phyloP scores from a whole-genome alignment of 2,329 filamentous ascomycete genomes.

The Pseudocercospora musae region DNA sequence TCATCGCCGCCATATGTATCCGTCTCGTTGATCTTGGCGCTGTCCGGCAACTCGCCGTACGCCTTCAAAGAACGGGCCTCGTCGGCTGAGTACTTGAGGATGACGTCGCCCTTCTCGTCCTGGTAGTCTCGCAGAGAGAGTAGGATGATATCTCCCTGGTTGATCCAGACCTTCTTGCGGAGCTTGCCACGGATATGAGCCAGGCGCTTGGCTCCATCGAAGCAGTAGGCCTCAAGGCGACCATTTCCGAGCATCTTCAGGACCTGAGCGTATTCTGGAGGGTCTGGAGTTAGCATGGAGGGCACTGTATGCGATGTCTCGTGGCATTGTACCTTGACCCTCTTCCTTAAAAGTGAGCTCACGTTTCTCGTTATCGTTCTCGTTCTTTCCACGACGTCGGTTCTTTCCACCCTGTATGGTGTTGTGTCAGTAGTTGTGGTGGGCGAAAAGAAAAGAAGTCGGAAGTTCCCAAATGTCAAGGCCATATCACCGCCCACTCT shows the following conservation, averaged over 20 bases:
- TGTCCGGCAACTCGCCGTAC: conserved; percentile 95
- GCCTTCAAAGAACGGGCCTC: conserved; percentile 94
- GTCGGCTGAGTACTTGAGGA: conserved; percentile 92
- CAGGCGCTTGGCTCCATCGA: conserved; percentile 85
- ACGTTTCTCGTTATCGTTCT: conserved; percentile 96
- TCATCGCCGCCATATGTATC: conserved; percentile 89
- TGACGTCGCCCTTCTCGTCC: conserved; percentile 89
- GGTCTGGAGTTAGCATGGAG: not conserved
- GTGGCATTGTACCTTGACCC: conserved; percentile 64
- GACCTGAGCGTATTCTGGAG: conserved; percentile 73
- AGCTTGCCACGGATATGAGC: conserved; percentile 92
- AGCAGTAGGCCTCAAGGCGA: conserved; percentile 88
- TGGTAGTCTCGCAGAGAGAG: conserved; percentile 88
- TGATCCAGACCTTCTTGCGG: conserved; percentile 99
- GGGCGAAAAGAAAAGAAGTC: not conserved
- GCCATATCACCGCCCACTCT: not conserved
- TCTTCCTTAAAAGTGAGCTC: conserved; percentile 99
- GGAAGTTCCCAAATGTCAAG: too few relatives aligned
- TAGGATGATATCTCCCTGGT: conserved; percentile 92
- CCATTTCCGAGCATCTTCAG: conserved; percentile 96
- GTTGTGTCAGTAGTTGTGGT: conserved; percentile 27
- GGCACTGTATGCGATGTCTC: not conserved
- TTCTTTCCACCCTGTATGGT: conserved; percentile 84
- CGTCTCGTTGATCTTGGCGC: conserved; percentile 99
- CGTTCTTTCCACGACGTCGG: conserved; percentile 82